A percentile compares a stretch with the other conserved stretches of the same genome.
These are phyloP conservation scores for Lactarius indigo DNA, from an alignment of 768 basidiomycete genomes.

Conservation along the genomic window DNA sequence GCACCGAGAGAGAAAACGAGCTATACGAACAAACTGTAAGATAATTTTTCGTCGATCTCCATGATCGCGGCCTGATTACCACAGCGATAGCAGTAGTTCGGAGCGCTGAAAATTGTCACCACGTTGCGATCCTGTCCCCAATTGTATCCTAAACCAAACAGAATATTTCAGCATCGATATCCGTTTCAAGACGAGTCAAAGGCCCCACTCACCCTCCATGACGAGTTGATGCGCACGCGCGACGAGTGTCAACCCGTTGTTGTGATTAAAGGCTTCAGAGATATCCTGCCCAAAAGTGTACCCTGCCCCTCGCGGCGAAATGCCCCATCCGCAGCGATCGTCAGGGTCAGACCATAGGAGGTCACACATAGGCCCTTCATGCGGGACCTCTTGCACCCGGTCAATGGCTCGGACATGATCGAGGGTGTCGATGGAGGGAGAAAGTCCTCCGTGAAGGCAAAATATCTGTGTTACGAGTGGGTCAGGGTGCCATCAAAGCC, in stretches of 20 bases:
- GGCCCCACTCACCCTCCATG: constrained; percentile 77
- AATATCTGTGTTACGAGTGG: constrained; percentile 67
- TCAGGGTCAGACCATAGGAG: constrained; percentile 99
- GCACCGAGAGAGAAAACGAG: too few relatives aligned
- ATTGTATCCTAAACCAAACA: constrained; percentile 61
- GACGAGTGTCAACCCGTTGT: constrained; percentile 95
- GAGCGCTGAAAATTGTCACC: constrained; percentile 98
- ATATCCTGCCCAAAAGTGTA: constrained; percentile 99
- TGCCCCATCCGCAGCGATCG: constrained; percentile 99
- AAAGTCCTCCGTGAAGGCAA: constrained; percentile 96
- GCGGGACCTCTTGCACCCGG: constrained; percentile 98
- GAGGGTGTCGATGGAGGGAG: constrained; percentile 98
- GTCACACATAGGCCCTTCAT: constrained; percentile 99
- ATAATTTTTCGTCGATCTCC: constrained; percentile 99
- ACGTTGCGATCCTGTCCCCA: constrained; percentile 99
- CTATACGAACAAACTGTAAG: constrained; percentile 88
- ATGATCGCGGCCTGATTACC: constrained; percentile 99
- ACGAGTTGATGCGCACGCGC: constrained; percentile 93
- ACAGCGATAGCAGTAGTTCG: constrained; percentile 99
- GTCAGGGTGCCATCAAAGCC: constrained; percentile 9
- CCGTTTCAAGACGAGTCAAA: background rate
- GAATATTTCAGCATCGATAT: background rate
- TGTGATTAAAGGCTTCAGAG: constrained; percentile 98
- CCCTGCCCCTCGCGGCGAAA: constrained; percentile 96
- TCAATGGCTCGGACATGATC: constrained; percentile 99